A percentile compares a stretch with the other conserved stretches of the same genome.
Evolutionary conservation across 495 filamentous ascomycete species (phyloP).

Genomic region (Sabuloglossum arenarium): DNA sequence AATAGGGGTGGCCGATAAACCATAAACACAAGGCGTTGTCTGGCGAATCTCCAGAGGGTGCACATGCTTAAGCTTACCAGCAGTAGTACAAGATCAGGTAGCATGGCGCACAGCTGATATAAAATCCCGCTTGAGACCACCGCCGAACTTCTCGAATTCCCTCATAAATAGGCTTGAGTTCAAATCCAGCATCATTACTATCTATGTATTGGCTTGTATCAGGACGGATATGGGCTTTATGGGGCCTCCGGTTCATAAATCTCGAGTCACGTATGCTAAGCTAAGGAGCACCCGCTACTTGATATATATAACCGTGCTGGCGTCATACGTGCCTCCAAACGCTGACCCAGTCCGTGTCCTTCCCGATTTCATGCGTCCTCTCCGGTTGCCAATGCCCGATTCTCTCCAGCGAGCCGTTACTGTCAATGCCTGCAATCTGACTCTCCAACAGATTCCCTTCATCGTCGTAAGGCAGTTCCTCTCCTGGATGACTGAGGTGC

Average conservation of each 20-base stretch:
- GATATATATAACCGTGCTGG: not conserved
- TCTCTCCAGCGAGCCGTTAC: slow-evolving; percentile 29
- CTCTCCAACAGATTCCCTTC: slow-evolving; percentile 30
- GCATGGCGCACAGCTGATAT: too few species aligned
- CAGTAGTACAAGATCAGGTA: not conserved
- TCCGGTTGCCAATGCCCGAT: slow-evolving; percentile 44
- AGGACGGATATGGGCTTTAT: too few species aligned
- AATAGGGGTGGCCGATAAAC: not conserved
- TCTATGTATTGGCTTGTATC: too few species aligned
- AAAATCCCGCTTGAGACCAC: too few species aligned
- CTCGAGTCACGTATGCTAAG: not conserved
- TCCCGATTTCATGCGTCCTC: slow-evolving; percentile 45
- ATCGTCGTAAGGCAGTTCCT: slow-evolving; percentile 37
- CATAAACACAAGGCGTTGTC: not conserved
- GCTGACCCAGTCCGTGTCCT: slow-evolving; percentile 38
- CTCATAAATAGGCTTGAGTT: not conserved
- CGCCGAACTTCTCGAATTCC: not conserved
- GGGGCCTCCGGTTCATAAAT: not conserved
- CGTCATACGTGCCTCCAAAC: slow-evolving; percentile 6
- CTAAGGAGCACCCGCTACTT: not conserved
- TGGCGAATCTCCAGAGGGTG: not conserved
- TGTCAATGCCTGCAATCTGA: slow-evolving; percentile 17
- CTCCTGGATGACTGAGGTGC: slow-evolving; percentile 43
- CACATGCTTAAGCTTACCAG: not conserved
- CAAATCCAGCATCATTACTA: not conserved